phyloP scores from a whole-genome alignment of 1,139 yeast species.

The Yamadazyma jaroonii region DNA sequence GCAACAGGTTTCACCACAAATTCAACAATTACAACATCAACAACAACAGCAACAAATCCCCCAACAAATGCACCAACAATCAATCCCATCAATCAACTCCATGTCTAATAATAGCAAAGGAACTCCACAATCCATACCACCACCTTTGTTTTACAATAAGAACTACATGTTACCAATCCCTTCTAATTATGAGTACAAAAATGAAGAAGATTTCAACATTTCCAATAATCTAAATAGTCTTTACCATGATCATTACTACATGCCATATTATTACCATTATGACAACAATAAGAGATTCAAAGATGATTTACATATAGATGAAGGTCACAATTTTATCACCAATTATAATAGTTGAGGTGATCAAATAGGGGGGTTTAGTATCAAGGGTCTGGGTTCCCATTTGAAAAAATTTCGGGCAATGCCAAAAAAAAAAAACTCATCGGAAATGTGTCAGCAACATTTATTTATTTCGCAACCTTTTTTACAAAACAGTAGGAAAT shows the following conservation, averaged over 20 bases:
- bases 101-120: not conserved
- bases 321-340: conserved; percentile 5
- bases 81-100: not conserved
- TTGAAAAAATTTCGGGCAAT: too few species aligned
- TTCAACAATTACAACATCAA: conserved; percentile 2
- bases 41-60: not conserved
- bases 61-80: not conserved
- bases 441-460: too few species aligned
- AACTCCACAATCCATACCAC: conserved; percentile 7
- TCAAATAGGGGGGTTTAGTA: too few species aligned
- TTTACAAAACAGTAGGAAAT: too few species aligned
- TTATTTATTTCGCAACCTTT: too few species aligned
- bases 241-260: conserved; percentile 12
- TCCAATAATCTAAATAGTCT: conserved; percentile 13
- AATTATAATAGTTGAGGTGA: conserved; percentile 5
- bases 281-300: conserved; percentile 7
- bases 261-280: conserved; percentile 13
- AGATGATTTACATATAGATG: conserved; percentile 7
- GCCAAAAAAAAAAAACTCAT: too few species aligned
- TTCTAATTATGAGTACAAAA: conserved; percentile 15
- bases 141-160: conserved; percentile 13
- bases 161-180: conserved; percentile 17
- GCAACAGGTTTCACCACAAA: conserved; percentile 1
- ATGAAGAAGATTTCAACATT: conserved; percentile 17
- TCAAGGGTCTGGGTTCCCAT: too few species aligned